Evolutionary conservation across 176 grass and related monocot species (phyloP).

Genomic region (Poa annua): DNA sequence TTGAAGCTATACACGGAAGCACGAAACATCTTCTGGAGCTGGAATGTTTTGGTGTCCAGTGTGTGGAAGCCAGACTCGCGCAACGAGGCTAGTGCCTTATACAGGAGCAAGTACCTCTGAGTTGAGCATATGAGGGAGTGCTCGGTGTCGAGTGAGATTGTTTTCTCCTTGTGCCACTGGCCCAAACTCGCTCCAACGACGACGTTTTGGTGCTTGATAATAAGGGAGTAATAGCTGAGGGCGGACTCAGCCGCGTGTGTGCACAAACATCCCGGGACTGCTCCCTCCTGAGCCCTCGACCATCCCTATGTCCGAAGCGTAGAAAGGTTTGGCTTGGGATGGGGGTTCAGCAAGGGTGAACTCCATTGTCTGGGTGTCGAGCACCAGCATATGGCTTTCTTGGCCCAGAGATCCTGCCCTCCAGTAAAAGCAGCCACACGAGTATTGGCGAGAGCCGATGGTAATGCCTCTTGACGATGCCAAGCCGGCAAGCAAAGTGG

Average conservation of each 20-base stretch:
- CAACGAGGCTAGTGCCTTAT: fast-evolving
- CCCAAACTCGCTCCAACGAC: neutral
- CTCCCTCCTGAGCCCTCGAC: neutral
- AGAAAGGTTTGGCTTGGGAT: neutral
- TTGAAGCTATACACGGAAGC: neutral
- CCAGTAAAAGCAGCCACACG: neutral
- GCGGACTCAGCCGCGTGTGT: neutral
- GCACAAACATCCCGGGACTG: neutral
- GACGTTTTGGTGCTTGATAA: too few species aligned
- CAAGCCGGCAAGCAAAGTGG: neutral
- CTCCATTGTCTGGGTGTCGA: neutral
- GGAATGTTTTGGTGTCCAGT: neutral
- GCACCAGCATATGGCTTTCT: neutral
- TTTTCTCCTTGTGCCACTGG: neutral
- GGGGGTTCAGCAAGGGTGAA: neutral
- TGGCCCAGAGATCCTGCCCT: neutral
- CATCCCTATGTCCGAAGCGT: neutral
- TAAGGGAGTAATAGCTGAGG: neutral
- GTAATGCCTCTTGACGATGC: neutral
- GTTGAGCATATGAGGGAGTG: neutral
- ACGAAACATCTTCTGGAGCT: neutral
- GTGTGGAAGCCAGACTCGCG: neutral
- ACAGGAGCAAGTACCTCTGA: neutral
- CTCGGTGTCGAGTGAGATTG: neutral
- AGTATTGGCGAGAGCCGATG: neutral